Percentiles rank a stretch among this genome's conserved stretches.
These are phyloP conservation scores for Colletotrichum somersetense DNA, from an alignment of 2,329 filamentous ascomycete genomes.

Conservation along the genomic window DNA sequence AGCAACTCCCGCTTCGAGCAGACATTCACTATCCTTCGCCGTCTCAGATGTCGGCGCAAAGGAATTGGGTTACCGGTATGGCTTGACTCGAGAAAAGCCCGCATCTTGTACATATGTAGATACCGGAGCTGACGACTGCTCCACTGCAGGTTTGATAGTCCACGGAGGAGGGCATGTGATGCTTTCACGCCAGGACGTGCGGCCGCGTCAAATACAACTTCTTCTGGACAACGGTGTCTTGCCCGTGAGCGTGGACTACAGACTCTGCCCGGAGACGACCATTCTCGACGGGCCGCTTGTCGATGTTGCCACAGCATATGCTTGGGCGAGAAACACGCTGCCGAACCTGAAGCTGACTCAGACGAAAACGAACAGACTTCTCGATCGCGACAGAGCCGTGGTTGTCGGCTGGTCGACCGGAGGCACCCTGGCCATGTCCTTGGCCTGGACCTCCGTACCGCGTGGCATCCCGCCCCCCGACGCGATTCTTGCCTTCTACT, in stretches of 20 bases:
- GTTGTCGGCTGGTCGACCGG: conserved; percentile 64
- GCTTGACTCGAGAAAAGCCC: no score
- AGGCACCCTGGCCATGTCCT: conserved; percentile 59
- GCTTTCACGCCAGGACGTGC: conserved; percentile 53
- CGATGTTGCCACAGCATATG: conserved; percentile 58
- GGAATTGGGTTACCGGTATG: no score
- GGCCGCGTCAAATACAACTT: conserved; percentile 46
- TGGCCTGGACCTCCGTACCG: conserved; percentile 53
- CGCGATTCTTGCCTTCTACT: conserved; percentile 28
- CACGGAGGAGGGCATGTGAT: conserved; percentile 59
- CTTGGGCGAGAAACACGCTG: conserved; percentile 52
- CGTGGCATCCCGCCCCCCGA: conserved; percentile 52
- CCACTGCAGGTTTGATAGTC: conserved; percentile 40
- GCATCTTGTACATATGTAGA: no score
- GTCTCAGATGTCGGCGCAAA: no score
- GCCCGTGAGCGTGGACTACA: conserved; percentile 63
- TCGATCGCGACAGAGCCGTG: conserved; percentile 47
- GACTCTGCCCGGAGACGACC: conserved; percentile 62
- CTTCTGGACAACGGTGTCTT: conserved; percentile 57
- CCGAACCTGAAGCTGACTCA: not conserved
- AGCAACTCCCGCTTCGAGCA: no score
- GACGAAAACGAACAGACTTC: not conserved
- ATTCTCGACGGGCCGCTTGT: conserved; percentile 60
- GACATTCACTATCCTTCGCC: no score
- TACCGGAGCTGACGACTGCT: no score